Percentiles rank a stretch among this genome's conserved stretches.
Evolutionary conservation across 2,329 filamentous ascomycete species (phyloP).

Genomic region (Kalmusia sp.): DNA sequence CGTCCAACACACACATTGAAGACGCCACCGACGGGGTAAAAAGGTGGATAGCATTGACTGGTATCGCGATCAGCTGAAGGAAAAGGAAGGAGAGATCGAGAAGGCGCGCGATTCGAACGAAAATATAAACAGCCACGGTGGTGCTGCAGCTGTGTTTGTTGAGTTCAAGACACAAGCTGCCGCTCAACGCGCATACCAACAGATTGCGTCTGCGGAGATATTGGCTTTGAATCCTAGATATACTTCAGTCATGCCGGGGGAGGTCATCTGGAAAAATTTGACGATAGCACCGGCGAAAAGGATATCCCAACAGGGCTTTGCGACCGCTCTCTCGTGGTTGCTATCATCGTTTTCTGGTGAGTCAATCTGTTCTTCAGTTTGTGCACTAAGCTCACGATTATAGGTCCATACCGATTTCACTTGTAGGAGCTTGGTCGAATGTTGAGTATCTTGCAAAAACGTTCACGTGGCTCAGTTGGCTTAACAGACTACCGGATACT

Average conservation of each 20-base stretch:
- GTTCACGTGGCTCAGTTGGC: conserved; percentile 75
- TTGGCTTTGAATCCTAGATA: conserved; percentile 86
- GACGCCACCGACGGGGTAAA: conserved; percentile 69
- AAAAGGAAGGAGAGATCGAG: conserved; percentile 75
- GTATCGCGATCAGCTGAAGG: conserved; percentile 79
- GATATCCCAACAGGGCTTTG: conserved; percentile 74
- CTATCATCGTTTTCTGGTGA: conserved; percentile 83
- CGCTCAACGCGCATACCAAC: conserved; percentile 85
- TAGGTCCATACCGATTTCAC: conserved; percentile 78
- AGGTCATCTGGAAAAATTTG: conserved; percentile 88
- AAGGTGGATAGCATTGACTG: conserved; percentile 96
- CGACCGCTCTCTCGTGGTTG: conserved; percentile 76
- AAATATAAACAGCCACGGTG: conserved; percentile 61
- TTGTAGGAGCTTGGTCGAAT: conserved; percentile 88
- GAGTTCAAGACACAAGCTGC: conserved; percentile 85
- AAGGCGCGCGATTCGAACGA: conserved; percentile 72
- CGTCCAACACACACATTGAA: conserved; percentile 46
- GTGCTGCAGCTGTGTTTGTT: conserved; percentile 83
- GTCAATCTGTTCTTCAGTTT: background rate
- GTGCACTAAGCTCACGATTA: conserved; percentile 69
- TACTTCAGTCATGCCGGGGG: conserved; percentile 80
- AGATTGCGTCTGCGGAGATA: conserved; percentile 41
- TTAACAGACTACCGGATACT: conserved; percentile 71
- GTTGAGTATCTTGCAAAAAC: conserved; percentile 70
- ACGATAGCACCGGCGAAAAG: conserved; percentile 84